A percentile compares a stretch with the other conserved stretches of the same genome.
phyloP scores from a whole-genome alignment of 2,329 filamentous ascomycete genomes.

The Ophiostoma piceae region DNA sequence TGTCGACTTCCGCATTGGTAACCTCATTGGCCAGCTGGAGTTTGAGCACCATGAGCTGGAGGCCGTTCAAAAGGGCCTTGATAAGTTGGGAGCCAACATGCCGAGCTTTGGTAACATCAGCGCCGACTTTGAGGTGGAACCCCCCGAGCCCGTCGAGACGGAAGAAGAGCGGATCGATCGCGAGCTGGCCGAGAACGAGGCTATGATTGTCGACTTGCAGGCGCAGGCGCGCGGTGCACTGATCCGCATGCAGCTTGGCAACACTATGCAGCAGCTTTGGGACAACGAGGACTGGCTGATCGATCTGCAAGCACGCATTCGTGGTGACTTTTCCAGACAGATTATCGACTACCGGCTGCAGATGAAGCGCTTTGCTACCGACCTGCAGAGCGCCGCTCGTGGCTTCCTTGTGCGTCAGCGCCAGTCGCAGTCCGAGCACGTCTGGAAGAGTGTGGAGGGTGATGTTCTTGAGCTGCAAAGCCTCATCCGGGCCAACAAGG shows the following conservation, averaged over 20 bases:
- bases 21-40: conserved; percentile 90
- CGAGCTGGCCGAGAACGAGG: conserved; percentile 73
- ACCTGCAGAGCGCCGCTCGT: conserved; percentile 72
- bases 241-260: conserved; percentile 68
- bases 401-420: conserved; percentile 67
- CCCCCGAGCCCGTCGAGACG: conserved; percentile 70
- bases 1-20: conserved; percentile 92
- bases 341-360: conserved; percentile 73
- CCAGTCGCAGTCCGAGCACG: conserved; percentile 56
- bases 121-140: conserved; percentile 86
- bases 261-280: conserved; percentile 86
- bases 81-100: conserved; percentile 92
- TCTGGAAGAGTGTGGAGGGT: conserved; percentile 64
- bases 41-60: conserved; percentile 98
- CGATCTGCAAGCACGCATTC: conserved; percentile 78
- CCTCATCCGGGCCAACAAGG: conserved; percentile 65
- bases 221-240: conserved; percentile 79
- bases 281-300: conserved; percentile 71
- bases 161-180: conserved; percentile 84
- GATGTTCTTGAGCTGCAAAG: conserved; percentile 78
- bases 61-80: conserved; percentile 91
- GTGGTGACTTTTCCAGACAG: conserved; percentile 82
- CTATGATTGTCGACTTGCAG: conserved; percentile 71
- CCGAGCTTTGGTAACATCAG: conserved; percentile 97
- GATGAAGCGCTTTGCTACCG: conserved; percentile 75